Conservation (phyloP, 768 basidiomycete species). For the Strobilomyces confusus region DNA sequence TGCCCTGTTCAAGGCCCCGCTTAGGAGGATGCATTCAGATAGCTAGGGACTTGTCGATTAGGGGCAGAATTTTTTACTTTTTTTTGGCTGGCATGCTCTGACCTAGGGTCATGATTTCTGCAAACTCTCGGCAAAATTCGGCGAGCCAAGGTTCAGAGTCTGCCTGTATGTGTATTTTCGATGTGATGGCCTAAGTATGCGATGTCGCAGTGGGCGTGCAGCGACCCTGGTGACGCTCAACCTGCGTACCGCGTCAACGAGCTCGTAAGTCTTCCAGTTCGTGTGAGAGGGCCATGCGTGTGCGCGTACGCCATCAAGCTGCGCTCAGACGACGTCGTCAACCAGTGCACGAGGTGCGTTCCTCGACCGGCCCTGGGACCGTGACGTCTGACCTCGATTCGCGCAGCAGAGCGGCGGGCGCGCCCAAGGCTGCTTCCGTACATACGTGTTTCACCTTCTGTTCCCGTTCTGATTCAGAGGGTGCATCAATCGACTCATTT, state of each 20-base stretch:
- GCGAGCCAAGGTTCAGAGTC: no score
- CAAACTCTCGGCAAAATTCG: no score
- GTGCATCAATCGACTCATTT: conserved; percentile 63
- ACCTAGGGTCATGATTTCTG: no score
- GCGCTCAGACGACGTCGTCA: conserved; percentile 67
- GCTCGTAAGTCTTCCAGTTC: conserved; percentile 52
- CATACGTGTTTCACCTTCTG: conserved; percentile 13
- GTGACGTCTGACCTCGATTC: neutral
- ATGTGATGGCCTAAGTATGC: no score
- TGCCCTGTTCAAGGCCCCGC: no score
- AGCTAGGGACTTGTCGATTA: no score
- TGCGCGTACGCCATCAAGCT: conserved; percentile 39
- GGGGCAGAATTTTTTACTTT: no score
- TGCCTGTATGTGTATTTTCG: no score
- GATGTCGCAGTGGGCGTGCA: conserved; percentile 80
- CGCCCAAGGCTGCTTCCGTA: conserved; percentile 82
- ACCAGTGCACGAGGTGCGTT: conserved; percentile 75
- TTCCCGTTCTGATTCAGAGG: no score
- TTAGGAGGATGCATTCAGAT: no score
- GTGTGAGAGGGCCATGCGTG: conserved; percentile 43
- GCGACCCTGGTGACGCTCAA: conserved; percentile 81
- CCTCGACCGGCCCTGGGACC: neutral
- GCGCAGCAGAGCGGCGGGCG: conserved; percentile 71
- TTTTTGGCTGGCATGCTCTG: no score
- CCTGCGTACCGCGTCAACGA: conserved; percentile 70